Evolutionary conservation across 495 filamentous ascomycete species (phyloP).

Genomic region (Podospora pseudoanserina): DNA sequence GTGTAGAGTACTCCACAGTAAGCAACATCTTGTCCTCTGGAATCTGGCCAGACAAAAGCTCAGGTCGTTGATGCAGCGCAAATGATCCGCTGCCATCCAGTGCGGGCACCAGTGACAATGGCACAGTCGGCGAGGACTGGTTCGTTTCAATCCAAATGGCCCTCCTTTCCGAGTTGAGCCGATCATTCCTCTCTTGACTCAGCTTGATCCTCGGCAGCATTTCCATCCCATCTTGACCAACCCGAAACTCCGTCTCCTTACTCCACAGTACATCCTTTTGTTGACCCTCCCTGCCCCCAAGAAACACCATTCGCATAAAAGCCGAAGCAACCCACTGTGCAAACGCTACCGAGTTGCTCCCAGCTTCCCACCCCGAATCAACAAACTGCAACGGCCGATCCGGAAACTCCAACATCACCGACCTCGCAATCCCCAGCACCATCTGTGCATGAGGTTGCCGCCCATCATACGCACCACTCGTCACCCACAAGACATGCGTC

Average conservation of each 20-base stretch:
- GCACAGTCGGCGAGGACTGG: background rate
- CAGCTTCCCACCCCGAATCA: background rate
- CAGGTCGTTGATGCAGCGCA: background rate
- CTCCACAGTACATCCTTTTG: background rate
- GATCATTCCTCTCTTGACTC: background rate
- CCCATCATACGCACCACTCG: background rate
- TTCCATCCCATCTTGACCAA: background rate
- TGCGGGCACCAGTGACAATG: background rate
- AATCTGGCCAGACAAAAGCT: background rate
- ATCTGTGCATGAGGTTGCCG: background rate
- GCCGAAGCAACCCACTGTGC: background rate
- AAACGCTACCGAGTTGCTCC: background rate
- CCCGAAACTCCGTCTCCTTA: background rate
- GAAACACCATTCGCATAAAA: background rate
- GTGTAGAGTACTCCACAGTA: background rate
- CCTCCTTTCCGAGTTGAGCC: background rate
- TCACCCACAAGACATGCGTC: background rate
- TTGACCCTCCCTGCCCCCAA: background rate
- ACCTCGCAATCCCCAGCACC: background rate
- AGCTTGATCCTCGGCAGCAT: background rate
- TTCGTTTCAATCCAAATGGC: background rate
- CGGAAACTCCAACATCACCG: background rate
- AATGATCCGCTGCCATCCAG: background rate
- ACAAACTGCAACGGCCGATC: background rate
- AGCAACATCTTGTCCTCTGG: background rate